Evolutionary conservation across 352 stramenopile genomes (phyloP), one percentile per base, ranked within the genome.

Genomic region (Globisporangium sylvaticum): DNA sequence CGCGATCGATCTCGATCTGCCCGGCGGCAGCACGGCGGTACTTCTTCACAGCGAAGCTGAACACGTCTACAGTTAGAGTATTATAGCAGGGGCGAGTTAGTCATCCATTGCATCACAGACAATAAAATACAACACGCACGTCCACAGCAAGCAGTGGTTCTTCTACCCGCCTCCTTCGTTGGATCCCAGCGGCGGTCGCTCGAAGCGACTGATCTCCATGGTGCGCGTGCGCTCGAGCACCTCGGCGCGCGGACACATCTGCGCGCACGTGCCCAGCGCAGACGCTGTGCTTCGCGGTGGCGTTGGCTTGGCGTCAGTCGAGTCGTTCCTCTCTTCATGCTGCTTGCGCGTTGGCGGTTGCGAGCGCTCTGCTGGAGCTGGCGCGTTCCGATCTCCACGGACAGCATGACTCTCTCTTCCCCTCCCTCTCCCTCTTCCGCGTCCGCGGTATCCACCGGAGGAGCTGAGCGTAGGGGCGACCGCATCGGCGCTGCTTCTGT

Each of bases 11-110:
- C 20, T 74, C 68, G 22, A 72, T 61, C n/a, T 71, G 70, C 44
- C 79, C 79, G 4, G 79, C 79, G 58, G 79, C 79, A 44, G 79
- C 69, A 63, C 79, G 73, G n/a, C 79, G 75, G 48, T 87, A 85
- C 75, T 84, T 83, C 58, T 87, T 85, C 8, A 87, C 75, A 2
- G 77, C 61, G 20, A 55, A 20, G 39, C 34, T 24, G 52, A 32
- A 74, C 62, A 56, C 66, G n/a, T 9, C 78, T 62, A 8, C 4
- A 57, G 14, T 32, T 20, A 34, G 22, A 44, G n/a, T n/a, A n/a
- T n/a, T n/a, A 27, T 44, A 58, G 66, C 14, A 61, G 8, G 9
- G 22, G 32, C 4, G 1, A 29, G 7, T 18, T 22, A 50, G 32
- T 22, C 52, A 56, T 12, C 42, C 42, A 50, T 10, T 18, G 42